phyloP scores from a whole-genome alignment of 192 early-diverging fungal genomes.

The Umbelopsis sp. region DNA sequence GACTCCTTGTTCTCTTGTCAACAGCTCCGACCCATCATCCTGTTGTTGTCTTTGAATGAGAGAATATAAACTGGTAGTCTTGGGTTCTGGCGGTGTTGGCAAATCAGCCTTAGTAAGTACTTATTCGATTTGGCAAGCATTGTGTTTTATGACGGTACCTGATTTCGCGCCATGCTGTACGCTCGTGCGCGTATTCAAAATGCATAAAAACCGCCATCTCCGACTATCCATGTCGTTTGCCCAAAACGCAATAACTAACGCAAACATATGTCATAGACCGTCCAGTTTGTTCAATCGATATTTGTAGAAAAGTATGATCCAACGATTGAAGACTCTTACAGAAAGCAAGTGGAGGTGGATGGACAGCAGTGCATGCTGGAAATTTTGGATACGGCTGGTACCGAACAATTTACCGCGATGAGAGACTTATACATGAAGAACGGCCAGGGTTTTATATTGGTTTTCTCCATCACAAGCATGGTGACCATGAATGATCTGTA shows the following conservation, averaged over 20 bases:
- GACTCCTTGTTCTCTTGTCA: constrained; percentile 21
- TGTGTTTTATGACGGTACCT: constrained; percentile 51
- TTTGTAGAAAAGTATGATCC: constrained; percentile 96
- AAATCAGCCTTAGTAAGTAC: constrained; percentile 78
- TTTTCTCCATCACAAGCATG: constrained; percentile 78
- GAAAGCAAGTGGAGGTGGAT: constrained; percentile 86
- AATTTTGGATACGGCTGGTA: constrained; percentile 90
- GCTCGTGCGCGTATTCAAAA: background rate
- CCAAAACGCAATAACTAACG: background rate
- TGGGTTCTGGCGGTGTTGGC: constrained; percentile 89
- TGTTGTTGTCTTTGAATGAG: constrained; percentile 56
- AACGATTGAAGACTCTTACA: constrained; percentile 91
- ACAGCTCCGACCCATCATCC: constrained; percentile 2
- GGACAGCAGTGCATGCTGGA: constrained; percentile 81
- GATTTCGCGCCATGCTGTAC: constrained; percentile 34
- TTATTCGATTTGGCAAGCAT: constrained; percentile 41
- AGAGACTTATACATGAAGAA: constrained; percentile 90
- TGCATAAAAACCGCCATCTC: background rate
- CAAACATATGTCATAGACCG: constrained; percentile 51
- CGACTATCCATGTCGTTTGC: background rate
- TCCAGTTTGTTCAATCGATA: constrained; percentile 90
- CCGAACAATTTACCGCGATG: constrained; percentile 65
- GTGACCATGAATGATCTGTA: constrained; percentile 79
- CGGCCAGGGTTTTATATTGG: constrained; percentile 88
- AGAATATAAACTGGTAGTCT: constrained; percentile 95